Evolutionary conservation across 2,329 filamentous ascomycete species (phyloP), one percentile per base, ranked within the genome.

Genomic region (Periglandula ipomoeae): DNA sequence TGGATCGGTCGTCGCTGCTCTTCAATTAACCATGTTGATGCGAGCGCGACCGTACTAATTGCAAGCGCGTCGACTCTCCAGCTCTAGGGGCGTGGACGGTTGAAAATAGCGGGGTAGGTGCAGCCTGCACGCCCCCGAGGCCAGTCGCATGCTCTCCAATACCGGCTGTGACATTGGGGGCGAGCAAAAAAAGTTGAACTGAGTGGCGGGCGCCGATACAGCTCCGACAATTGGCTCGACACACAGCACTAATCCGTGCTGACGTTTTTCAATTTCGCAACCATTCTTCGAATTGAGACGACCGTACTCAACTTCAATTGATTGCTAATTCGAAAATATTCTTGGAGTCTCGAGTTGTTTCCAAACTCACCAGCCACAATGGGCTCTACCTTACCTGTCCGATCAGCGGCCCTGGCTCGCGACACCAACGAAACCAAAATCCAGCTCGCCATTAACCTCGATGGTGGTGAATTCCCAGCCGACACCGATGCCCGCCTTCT

Each of bases 341-440:
- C n/a, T n/a, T n/a, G n/a, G n/a, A n/a, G n/a, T n/a, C n/a, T n/a
- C n/a, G n/a, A n/a, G n/a, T n/a, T n/a, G n/a, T n/a, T n/a, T n/a
- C n/a, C n/a, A n/a, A n/a, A n/a, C n/a, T n/a, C n/a, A n/a, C n/a
- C n/a, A n/a, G 4, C 34, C 48, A 40, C 26, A 43, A 65, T 63
- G 61, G 54, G 56, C 32, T 52, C 61, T 39, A 41, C 60, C 40
- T 49, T 55, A 27, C 49, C 59, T 47, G 62, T 69, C 39, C 86
- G 91, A 63, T 88, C 84, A 67, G 83, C 88, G 45, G 80, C 84
- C 48, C 73, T 97, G 59, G 82, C 85, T 55, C 89, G 93, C 65
- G 85, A 91, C 69, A 98, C 93, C 62, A 97, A 97, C 73, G 93
- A 98, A 74, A 98, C 93, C 65, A 95, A 94, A 66, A 95, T 98